Conservation (phyloP, 768 basidiomycete genomes). For the Mycena galopus region DNA sequence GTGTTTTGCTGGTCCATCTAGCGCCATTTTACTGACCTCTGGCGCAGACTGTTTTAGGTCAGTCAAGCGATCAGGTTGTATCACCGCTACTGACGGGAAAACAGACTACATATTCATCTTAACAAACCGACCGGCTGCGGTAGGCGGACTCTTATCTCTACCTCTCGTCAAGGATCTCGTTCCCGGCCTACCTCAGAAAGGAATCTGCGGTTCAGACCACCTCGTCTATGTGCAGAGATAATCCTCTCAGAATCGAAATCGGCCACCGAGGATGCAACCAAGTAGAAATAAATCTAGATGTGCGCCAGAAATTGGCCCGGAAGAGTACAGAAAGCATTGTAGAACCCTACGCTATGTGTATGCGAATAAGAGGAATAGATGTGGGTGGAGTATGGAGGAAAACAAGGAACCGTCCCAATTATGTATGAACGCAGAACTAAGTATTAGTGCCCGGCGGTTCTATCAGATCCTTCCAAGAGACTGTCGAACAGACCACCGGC, state of each 20-base stretch:
- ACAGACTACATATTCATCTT: conserved; percentile 93
- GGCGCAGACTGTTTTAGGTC: conserved; percentile 32
- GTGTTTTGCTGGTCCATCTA: conserved; percentile 31
- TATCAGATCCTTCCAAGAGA: conserved; percentile 89
- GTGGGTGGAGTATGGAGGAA: conserved; percentile 31
- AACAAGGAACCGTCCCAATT: conserved; percentile 21
- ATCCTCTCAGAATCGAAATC: conserved; percentile 37
- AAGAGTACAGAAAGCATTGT: conserved; percentile 36
- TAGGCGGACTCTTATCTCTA: conserved; percentile 73
- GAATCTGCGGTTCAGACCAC: conserved; percentile 90
- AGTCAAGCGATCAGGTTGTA: not conserved
- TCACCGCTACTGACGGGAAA: conserved; percentile 7
- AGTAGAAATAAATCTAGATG: not conserved
- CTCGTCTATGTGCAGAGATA: conserved; percentile 81
- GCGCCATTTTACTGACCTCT: not conserved
- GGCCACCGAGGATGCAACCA: not conserved
- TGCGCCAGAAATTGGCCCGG: conserved; percentile 5
- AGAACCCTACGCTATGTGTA: conserved; percentile 27
- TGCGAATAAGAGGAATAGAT: conserved; percentile 31
- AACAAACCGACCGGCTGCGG: conserved; percentile 45
- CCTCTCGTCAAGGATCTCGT: conserved; percentile 70
- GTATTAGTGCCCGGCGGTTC: conserved; percentile 51
- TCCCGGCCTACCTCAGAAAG: conserved; percentile 83
- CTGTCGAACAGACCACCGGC: conserved; percentile 89
- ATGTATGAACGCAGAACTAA: conserved; percentile 25